Evolutionary conservation across 495 filamentous ascomycete genomes (phyloP), one percentile per base, ranked within the genome.

Genomic region (Parathielavia hyrcaniae): DNA sequence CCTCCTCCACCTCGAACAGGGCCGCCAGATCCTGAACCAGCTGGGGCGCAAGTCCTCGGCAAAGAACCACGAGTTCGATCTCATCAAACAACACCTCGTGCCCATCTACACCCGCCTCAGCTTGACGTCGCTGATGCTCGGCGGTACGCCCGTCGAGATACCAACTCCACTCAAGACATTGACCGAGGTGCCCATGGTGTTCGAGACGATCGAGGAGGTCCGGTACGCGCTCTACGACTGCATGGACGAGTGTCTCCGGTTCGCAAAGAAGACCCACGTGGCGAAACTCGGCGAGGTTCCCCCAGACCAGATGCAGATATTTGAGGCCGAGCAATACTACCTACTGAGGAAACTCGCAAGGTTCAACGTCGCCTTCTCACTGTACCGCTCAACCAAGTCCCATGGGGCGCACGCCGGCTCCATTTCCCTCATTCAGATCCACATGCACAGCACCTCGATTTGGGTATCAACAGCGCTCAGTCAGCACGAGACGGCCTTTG

Each of bases 61-160:
- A 13, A 45, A 45, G 14, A 64, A 59, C 30, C 62, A 65, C 40
- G 69, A 71, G 53, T 58, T 68, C 45, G 61, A 65, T 23, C 65
- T 71, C 36, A 71, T 73, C 43, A 72, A 69, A 55, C 57, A 75
- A 45, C 65, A 75, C 53, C 61, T 77, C 5, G 71, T 75, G 9
- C 74, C 74, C 50, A 73, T 77, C 50, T 74, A 75, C 43, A 73
- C 72, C 4, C 67, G 73, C 0, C 61, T 77, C 36, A 75, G 71
- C 32, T 41, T 77, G 14, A 67, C 64, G 30, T 75, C 68, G 23
- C 61, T 67, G 54, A 75, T 69, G 70, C 71, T 72, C 50, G 66
- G 67, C 16, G 57, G 66, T 16, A 61, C 61, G 26, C 66, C 67
- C 16, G 59, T 62, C 4, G 52, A 63, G 38, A 71, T 69, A 39